Base-by-base conservation (phyloP, 257 asterid genomes). In the Buddleja alternifolia region DNA sequence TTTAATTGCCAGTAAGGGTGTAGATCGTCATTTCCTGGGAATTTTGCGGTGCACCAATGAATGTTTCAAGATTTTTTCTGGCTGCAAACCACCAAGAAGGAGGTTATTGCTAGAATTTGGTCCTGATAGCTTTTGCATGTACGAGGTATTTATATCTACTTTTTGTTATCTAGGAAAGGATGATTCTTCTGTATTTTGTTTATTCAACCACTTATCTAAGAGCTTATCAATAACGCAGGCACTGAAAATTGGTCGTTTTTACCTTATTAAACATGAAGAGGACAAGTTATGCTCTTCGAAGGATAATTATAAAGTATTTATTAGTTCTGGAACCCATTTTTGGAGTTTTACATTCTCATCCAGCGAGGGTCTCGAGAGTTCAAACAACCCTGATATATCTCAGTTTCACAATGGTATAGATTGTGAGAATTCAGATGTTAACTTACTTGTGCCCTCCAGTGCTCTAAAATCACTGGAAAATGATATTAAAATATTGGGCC, bases 51-150 rank as follows among this genome's bases (percentile, higher is more conserved):
- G 80, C 81, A 66, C 83, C 36, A 65, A 73, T 56, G 73, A 71
- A 21, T 53, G 41, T 68, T 74, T 74, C 17, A 72, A 81, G 65
- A 65, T 63, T 29, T 54, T 50, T 60, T 83, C 84, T 71, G 61
- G 79, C 66, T 76, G 82, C 70, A 73, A 74, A 67, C 81, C 74
- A 19, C 76, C 77, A 66, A 71, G 71, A 76, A 75, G 80, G 70
- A 80, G 57, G 74, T 75, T 85, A 67, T 74, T 89, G 70, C 84
- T 94, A 82, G 95, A 91, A 75, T 91, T 91, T 25, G 36, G 50
- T 72, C 74, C 83, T 41, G 85, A 91, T 40, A 79, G 86, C 74
- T 50, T 86, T 58, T 67, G 73, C 74, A 62, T 64, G 50, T 85
- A 83, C 44, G 85, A 84, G 93, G 99, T 94, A 73, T 55, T 75